These are phyloP conservation scores for Seiridium cupressi DNA, from an alignment of 2,329 filamentous ascomycete species.

Conservation along the genomic window DNA sequence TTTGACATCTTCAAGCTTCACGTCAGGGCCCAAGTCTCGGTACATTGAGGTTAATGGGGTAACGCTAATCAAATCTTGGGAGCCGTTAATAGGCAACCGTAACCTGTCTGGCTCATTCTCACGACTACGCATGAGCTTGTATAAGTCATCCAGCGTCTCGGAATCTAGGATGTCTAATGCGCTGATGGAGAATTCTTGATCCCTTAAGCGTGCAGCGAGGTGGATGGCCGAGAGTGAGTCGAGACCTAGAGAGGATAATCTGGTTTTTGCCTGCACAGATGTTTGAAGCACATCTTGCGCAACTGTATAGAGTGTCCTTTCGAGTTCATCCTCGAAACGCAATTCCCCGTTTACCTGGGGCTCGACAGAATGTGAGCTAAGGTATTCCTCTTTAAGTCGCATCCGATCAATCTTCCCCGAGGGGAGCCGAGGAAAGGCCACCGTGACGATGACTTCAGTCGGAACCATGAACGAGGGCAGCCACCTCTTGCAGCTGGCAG, in stretches of 20 bases:
- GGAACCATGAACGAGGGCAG: conserved; percentile 84
- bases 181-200: conserved; percentile 50
- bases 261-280: conserved; percentile 22
- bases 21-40: conserved; percentile 9
- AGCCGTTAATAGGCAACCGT: neutral
- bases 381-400: conserved; percentile 56
- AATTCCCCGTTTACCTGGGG: conserved; percentile 2
- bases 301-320: conserved; percentile 31
- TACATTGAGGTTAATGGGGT: too few species aligned
- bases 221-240: conserved; percentile 42
- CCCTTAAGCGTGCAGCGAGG: conserved; percentile 63
- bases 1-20: conserved; percentile 28
- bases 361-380: conserved; percentile 2
- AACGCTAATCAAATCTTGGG: neutral
- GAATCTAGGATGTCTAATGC: conserved; percentile 62
- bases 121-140: conserved; percentile 4
- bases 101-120: neutral
- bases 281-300: conserved; percentile 24
- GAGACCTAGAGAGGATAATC: conserved; percentile 32
- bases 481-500: conserved; percentile 67
- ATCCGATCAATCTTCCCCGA: conserved; percentile 83
- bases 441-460: conserved; percentile 63
- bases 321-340: conserved; percentile 26
- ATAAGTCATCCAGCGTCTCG: conserved; percentile 34
- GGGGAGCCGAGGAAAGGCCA: conserved; percentile 69